These are phyloP conservation scores for Aspergillus ochraceoroseus DNA, from an alignment of 2,329 filamentous ascomycete genomes.

Conservation along the genomic window DNA sequence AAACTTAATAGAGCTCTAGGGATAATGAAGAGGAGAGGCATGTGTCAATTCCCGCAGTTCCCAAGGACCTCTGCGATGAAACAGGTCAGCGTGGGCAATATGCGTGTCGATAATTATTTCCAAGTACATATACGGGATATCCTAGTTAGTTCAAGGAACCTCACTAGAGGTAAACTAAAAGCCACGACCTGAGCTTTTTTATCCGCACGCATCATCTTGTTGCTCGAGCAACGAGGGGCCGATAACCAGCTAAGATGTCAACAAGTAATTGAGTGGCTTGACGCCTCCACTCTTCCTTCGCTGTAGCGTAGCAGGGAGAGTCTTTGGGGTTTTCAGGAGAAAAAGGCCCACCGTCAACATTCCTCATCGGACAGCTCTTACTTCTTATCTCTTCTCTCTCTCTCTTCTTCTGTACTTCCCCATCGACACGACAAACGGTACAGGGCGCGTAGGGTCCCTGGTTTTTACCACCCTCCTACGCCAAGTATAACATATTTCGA, in stretches of 20 bases:
- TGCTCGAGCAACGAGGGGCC: constrained; percentile 33
- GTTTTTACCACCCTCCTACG: constrained; percentile 18
- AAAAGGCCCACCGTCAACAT: constrained; percentile 32
- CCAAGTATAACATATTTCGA: constrained; percentile 8
- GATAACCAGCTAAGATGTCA: constrained; percentile 28
- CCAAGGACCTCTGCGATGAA: too few relatives aligned
- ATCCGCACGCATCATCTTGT: constrained; percentile 24
- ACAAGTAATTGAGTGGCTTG: constrained; percentile 21
- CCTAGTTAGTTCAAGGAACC: too few relatives aligned
- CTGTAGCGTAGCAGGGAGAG: constrained; percentile 15
- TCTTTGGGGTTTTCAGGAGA: constrained; percentile 12
- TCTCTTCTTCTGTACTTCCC: constrained; percentile 12
- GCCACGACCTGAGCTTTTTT: constrained; percentile 9
- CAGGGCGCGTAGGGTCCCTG: constrained; percentile 19
- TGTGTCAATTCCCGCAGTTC: too few relatives aligned
- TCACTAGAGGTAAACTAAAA: neutral
- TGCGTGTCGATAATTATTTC: constrained; percentile 2
- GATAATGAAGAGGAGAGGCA: too few relatives aligned
- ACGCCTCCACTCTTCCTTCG: constrained; percentile 16
- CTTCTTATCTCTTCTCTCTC: constrained; percentile 16
- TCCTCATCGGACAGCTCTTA: constrained; percentile 17
- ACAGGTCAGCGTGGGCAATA: neutral
- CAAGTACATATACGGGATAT: neutral
- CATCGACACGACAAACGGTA: constrained; percentile 19
- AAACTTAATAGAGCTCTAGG: too few relatives aligned